phyloP scores from a whole-genome alignment of 768 basidiomycete species.

The Tulasnella sp. region DNA sequence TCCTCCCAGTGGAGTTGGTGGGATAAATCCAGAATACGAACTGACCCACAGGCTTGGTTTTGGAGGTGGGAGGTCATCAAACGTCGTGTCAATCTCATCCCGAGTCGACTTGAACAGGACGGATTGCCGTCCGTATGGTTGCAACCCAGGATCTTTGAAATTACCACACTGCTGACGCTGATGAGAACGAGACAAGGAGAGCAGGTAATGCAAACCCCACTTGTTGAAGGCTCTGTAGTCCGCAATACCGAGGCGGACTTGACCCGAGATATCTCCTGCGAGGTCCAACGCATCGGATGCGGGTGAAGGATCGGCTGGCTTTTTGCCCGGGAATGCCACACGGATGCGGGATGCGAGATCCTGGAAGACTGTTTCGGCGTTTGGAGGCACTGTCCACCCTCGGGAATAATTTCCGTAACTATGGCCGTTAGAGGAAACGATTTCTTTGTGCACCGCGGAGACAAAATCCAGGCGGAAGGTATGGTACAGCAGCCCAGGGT shows the following conservation, averaged over 20 bases:
- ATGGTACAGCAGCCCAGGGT: slow-evolving; percentile 1
- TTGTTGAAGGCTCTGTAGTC: slow-evolving; percentile 14
- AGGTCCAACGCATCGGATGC: slow-evolving; percentile 32
- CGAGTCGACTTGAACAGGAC: slow-evolving; percentile 32
- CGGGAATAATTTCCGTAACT: neutral
- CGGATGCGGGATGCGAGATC: slow-evolving; percentile 7
- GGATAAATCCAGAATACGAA: neutral
- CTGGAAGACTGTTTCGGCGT: neutral
- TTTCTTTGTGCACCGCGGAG: slow-evolving; percentile 1
- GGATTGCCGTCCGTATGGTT: slow-evolving; percentile 36
- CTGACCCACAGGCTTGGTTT: slow-evolving; percentile 18
- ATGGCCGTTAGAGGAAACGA: neutral
- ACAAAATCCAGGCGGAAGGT: neutral
- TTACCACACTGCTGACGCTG: slow-evolving; percentile 38
- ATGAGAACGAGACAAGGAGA: slow-evolving; percentile 36
- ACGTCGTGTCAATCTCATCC: slow-evolving; percentile 36
- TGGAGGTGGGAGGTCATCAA: slow-evolving; percentile 37
- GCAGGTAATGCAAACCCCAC: slow-evolving; percentile 38
- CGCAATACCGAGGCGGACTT: slow-evolving; percentile 34
- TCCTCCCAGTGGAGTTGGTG: neutral
- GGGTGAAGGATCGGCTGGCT: neutral
- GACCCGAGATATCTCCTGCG: slow-evolving; percentile 36
- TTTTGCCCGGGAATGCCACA: slow-evolving; percentile 13
- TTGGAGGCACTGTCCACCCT: neutral
- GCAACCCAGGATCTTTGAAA: slow-evolving; percentile 38